Conservation (phyloP, 495 filamentous ascomycete species). For the Neurospora hispaniola region DNA sequence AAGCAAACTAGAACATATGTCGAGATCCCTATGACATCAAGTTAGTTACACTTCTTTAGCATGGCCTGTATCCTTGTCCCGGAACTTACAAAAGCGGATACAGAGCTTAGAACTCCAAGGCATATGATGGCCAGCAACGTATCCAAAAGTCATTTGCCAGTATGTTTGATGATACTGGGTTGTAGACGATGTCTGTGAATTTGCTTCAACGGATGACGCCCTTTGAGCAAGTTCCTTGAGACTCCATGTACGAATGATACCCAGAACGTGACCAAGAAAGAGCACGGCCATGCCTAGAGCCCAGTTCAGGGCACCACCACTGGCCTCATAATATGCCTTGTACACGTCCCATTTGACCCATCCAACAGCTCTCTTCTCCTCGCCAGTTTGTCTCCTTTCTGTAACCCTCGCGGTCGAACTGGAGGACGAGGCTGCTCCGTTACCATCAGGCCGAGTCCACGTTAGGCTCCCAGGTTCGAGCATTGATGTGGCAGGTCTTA, state of each 20-base stretch:
- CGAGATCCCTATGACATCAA: background rate
- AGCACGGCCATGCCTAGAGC: slow-evolving; percentile 33
- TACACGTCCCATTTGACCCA: slow-evolving; percentile 47
- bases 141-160: background rate
- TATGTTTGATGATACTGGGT: background rate
- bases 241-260: slow-evolving; percentile 21
- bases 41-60: background rate
- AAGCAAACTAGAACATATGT: background rate
- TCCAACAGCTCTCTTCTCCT: slow-evolving; percentile 35
- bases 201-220: background rate
- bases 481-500: slow-evolving; percentile 29
- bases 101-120: background rate
- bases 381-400: background rate
- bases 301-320: slow-evolving; percentile 49
- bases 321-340: slow-evolving; percentile 44
- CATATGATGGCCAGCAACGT: background rate
- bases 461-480: slow-evolving; percentile 3
- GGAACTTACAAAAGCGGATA: background rate
- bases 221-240: slow-evolving; percentile 24
- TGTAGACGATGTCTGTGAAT: background rate
- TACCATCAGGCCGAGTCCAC: slow-evolving; percentile 12
- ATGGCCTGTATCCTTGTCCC: background rate
- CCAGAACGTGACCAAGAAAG: slow-evolving; percentile 30
- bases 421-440: slow-evolving; percentile 13
- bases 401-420: slow-evolving; percentile 38